Percentiles rank a stretch among this genome's conserved stretches.
Conservation (phyloP, 352 stramenopile genomes). For the Phytophthora podocarpi region DNA sequence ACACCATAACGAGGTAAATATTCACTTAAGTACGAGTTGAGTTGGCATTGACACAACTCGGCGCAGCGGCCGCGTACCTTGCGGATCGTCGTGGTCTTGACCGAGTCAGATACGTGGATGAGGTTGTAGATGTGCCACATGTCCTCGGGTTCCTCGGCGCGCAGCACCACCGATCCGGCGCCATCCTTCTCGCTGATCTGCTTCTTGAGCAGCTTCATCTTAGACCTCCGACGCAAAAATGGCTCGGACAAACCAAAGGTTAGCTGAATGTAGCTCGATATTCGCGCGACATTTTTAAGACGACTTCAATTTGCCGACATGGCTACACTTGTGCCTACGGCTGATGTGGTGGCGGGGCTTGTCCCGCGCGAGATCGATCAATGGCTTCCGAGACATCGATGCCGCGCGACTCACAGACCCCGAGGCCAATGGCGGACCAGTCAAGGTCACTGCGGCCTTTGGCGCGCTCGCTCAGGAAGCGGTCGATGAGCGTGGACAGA, state of each 20-base stretch:
- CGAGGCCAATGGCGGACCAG: slow-evolving; percentile 77
- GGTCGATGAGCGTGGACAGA: slow-evolving; percentile 70
- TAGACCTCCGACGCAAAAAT: slow-evolving; percentile 9
- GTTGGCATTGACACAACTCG: not conserved
- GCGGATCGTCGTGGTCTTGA: slow-evolving; percentile 97
- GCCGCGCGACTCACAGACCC: slow-evolving; percentile 58
- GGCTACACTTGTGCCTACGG: not conserved
- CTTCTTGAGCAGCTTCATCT: slow-evolving; percentile 93
- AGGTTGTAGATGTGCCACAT: slow-evolving; percentile 99
- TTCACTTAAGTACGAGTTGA: slow-evolving; percentile 25
- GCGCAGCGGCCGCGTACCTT: slow-evolving; percentile 90
- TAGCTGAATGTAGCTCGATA: slow-evolving; percentile 23
- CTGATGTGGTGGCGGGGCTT: slow-evolving; percentile 9
- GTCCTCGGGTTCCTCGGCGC: slow-evolving; percentile 96
- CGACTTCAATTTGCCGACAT: slow-evolving; percentile 21
- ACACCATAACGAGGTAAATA: not conserved
- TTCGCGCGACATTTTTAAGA: slow-evolving; percentile 10
- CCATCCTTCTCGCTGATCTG: slow-evolving; percentile 96
- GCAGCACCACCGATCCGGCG: slow-evolving; percentile 90
- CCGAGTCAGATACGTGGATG: slow-evolving; percentile 92
- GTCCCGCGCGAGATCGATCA: slow-evolving; percentile 27
- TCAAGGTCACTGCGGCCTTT: slow-evolving; percentile 70
- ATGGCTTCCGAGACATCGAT: slow-evolving; percentile 58
- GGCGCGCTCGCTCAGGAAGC: slow-evolving; percentile 65
- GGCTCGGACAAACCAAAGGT: not conserved